phyloP scores from a whole-genome alignment of 257 asterid genomes.

The Przewalskia tangutica region DNA sequence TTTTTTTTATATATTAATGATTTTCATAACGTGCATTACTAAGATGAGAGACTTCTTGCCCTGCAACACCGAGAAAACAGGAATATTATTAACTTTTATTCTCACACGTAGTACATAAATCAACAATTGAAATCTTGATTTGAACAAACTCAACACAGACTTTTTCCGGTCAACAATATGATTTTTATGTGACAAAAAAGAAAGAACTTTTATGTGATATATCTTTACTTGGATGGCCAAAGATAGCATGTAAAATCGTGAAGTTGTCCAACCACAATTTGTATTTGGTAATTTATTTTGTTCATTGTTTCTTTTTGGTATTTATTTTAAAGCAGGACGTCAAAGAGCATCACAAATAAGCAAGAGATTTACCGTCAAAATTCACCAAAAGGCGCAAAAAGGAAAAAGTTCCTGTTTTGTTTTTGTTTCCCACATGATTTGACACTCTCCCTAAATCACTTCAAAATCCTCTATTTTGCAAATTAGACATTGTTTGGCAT shows the following conservation, averaged over 20 bases:
- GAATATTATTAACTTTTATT: neutral
- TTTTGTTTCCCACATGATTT: neutral
- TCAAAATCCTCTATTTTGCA: neutral
- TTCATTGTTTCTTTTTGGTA: neutral
- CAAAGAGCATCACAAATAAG: neutral
- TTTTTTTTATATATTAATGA: too few species aligned
- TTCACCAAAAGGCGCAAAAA: neutral
- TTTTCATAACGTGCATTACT: neutral
- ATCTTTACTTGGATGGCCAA: neutral
- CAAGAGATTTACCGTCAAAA: neutral
- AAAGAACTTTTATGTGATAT: too few species aligned
- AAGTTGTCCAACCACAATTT: neutral
- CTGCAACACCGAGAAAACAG: too few species aligned
- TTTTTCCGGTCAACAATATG: neutral
- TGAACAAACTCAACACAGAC: neutral
- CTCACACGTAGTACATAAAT: neutral
- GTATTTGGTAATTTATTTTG: neutral
- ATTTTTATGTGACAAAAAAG: too few species aligned
- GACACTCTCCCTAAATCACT: neutral
- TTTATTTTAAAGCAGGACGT: neutral
- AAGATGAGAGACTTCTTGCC: too few species aligned
- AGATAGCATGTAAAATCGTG: neutral
- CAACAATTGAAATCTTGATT: neutral
- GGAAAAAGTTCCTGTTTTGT: neutral
- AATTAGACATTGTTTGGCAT: neutral